Percentiles rank a stretch among this genome's conserved stretches.
These are phyloP conservation scores for Alternaria incomplexa DNA, from an alignment of 2,329 filamentous ascomycete species.

Conservation along the genomic window DNA sequence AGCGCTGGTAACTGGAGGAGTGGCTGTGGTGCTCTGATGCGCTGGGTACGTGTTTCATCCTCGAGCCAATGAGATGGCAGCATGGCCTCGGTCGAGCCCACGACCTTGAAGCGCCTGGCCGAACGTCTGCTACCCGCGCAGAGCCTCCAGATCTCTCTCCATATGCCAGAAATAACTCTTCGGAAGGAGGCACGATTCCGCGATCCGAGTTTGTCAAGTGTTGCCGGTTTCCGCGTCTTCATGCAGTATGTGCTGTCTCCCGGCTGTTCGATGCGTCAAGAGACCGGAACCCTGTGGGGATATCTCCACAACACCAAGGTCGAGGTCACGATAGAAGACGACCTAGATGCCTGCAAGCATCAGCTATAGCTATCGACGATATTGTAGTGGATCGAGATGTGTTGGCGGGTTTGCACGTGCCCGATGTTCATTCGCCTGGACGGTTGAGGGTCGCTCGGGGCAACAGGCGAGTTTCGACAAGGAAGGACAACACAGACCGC, in stretches of 20 bases:
- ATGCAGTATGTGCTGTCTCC: not conserved
- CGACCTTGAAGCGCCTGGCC: constrained; percentile 28
- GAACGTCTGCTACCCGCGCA: constrained; percentile 13
- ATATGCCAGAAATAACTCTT: constrained; percentile 11
- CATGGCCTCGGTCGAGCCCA: constrained; percentile 11
- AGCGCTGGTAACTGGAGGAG: constrained; percentile 29
- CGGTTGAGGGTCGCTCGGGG: constrained; percentile 24
- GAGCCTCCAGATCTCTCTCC: constrained; percentile 10
- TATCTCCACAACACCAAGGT: not conserved
- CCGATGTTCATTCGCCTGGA: constrained; percentile 12
- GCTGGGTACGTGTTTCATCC: constrained; percentile 33
- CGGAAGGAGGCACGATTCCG: not conserved
- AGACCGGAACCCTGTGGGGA: not conserved
- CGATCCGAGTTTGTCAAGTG: not conserved
- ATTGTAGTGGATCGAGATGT: constrained; percentile 2
- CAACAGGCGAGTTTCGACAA: constrained; percentile 24
- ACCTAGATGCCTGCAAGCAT: not conserved
- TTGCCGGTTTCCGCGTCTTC: constrained; percentile 1
- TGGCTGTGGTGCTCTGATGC: constrained; percentile 34
- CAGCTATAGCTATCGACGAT: not conserved
- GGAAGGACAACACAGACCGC: constrained; percentile 33
- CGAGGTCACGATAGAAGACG: not conserved
- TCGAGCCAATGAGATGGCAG: constrained; percentile 29
- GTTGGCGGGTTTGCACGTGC: constrained; percentile 21
- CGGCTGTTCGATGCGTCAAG: not conserved